Evolutionary conservation across 2,329 filamentous ascomycete species (phyloP).

Genomic region (Aspergillus hiratsukae): DNA sequence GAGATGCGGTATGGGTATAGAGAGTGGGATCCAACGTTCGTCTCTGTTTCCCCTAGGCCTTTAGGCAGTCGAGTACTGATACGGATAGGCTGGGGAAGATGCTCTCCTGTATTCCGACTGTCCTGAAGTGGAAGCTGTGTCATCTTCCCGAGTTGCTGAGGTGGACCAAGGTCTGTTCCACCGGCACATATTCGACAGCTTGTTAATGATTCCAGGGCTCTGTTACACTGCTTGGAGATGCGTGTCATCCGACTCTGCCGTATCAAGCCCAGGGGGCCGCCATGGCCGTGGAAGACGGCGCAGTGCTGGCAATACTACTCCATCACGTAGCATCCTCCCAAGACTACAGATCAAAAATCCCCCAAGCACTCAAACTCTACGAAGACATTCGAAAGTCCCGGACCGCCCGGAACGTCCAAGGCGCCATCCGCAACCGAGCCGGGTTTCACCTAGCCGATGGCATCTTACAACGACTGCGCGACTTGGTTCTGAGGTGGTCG

Average conservation of each 20-base stretch:
- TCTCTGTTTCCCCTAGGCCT: no score
- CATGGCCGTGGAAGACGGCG: conserved; percentile 62
- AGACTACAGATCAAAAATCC: conserved; percentile 9
- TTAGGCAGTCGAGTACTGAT: no score
- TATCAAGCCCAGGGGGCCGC: conserved; percentile 63
- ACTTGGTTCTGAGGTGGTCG: conserved; percentile 8
- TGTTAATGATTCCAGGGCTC: conserved; percentile 4
- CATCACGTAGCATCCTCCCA: conserved; percentile 34
- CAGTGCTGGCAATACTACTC: conserved; percentile 56
- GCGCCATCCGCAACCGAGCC: conserved; percentile 12
- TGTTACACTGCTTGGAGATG: conserved; percentile 45
- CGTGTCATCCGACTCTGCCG: conserved; percentile 59
- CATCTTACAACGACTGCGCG: conserved; percentile 8
- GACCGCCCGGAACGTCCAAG: conserved; percentile 15
- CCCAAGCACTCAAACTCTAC: conserved; percentile 7
- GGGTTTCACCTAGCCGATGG: conserved; percentile 18
- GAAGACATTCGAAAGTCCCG: conserved; percentile 14
- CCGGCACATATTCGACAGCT: no score
- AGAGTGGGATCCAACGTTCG: conserved; percentile 54
- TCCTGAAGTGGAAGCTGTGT: conserved; percentile 65
- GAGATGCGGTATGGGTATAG: conserved; percentile 57
- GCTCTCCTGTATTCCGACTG: conserved; percentile 48
- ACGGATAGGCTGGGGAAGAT: conserved; percentile 22
- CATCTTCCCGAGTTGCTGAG: conserved; percentile 37
- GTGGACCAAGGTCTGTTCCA: conserved; percentile 29